Evolutionary conservation across 768 basidiomycete genomes (phyloP), one percentile per base, ranked within the genome.

Genomic region (Lyophyllum atratum): DNA sequence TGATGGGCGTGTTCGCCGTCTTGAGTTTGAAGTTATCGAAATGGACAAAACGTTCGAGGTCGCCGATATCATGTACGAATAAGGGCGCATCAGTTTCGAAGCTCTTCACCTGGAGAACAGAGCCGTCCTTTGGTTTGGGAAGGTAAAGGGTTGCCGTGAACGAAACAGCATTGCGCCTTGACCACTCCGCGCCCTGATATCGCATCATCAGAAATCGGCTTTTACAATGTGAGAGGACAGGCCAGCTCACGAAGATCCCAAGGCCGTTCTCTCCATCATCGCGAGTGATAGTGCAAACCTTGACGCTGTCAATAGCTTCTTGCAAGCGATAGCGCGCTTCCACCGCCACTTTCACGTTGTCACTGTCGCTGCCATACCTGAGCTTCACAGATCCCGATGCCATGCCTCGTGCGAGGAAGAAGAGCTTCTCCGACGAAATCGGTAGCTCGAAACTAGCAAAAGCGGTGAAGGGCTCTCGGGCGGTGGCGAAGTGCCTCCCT

Each of bases 11-110:
- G 44, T 79, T 79, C 10, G 66, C 45, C 8, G 78, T 72, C 34
- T 44, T 57, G 17, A 84, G 66, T 28, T 63, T 58, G 24, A 86
- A 51, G 0, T 52, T 58, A 7, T 76, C 69, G 54, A 86, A 85
- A 9, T 72, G 45, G 12, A 80, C 70, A 4, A 63, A 59, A 4
- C 71, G 63, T 4, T 65, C 66, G 12, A 83, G 64, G 19, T 74
- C 70, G 17, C 64, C 72, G 12, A 86, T 53, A 10, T 63, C 49
- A 42, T 84, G 79, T 8, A 52, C 33, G 56, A 79, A 83, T 44
- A 73, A 68, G 5, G 78, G 77, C 45, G 81, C 54, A 40, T 73
- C 64, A 1, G 81, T 82, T 55, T 78, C 73, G 26, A 86, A 70
- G 21, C 69, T 68, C 49, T 78, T 75, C 22, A 85, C 66, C 3